phyloP scores from a whole-genome alignment of 2,329 filamentous ascomycete genomes.

The Escovopsis sp. region DNA sequence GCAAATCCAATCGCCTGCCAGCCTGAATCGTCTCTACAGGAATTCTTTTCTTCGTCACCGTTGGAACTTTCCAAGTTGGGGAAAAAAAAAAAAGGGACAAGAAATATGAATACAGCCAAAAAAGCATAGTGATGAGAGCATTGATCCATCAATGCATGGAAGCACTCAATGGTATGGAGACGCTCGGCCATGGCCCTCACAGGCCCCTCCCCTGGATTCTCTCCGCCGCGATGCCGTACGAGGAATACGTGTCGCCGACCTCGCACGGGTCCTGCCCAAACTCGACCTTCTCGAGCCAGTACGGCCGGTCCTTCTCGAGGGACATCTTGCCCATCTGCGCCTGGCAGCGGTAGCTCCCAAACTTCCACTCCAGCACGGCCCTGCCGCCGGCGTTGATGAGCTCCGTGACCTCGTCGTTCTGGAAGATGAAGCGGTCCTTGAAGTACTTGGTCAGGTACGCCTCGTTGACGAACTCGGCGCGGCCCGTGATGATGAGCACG shows the following conservation, averaged over 20 bases:
- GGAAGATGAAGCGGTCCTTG: conserved; percentile 26
- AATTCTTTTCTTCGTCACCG: too few species aligned
- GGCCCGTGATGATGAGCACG: conserved; percentile 36
- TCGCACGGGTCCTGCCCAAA: conserved; percentile 25
- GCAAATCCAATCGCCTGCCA: too few species aligned
- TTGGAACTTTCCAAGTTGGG: too few species aligned
- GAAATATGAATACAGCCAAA: too few species aligned
- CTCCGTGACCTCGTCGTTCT: conserved; percentile 29
- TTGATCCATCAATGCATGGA: too few species aligned
- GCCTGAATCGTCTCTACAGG: too few species aligned
- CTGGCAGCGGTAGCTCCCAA: conserved; percentile 41
- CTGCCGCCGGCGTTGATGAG: conserved; percentile 14
- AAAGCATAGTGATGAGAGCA: too few species aligned
- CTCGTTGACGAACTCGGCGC: conserved; percentile 28
- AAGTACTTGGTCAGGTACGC: conserved; percentile 26
- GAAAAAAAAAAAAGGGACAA: too few species aligned
- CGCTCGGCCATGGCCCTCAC: too few species aligned
- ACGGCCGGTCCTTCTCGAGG: conserved; percentile 20
- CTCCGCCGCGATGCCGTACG: conserved; percentile 18
- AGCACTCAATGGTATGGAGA: neutral
- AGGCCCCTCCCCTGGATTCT: conserved; percentile 19
- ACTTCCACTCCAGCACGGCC: conserved; percentile 33
- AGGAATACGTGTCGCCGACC: conserved; percentile 17
- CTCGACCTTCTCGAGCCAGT: conserved; percentile 22
- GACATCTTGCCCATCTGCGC: conserved; percentile 32